Conservation (phyloP, 768 basidiomycete genomes). For the Psilocybe azurescens region DNA sequence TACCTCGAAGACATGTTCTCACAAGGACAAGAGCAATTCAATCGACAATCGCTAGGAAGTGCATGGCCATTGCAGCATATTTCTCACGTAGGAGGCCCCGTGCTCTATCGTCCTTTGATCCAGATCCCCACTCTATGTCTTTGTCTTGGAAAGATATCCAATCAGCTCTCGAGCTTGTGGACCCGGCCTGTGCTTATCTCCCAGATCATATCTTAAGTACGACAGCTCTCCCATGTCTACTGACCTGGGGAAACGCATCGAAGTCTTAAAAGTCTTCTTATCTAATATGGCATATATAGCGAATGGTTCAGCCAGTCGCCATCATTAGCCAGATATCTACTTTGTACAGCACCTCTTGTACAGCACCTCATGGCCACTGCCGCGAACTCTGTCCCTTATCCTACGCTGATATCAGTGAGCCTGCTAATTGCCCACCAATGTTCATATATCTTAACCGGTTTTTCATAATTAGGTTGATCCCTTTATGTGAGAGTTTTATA, state of each 20-base stretch:
- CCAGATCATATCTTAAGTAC: too few species aligned
- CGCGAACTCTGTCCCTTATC: conserved; percentile 65
- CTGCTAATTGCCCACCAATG: background rate
- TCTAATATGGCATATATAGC: conserved; percentile 13
- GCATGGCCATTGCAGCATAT: too few species aligned
- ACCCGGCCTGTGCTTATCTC: too few species aligned
- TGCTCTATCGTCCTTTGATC: background rate
- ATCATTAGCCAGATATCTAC: too few species aligned
- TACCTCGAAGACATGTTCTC: too few species aligned
- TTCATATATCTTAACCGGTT: background rate
- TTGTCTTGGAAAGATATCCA: too few species aligned
- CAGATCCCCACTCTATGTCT: too few species aligned
- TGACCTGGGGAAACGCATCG: too few species aligned
- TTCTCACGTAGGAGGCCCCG: background rate
- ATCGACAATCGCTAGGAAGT: too few species aligned
- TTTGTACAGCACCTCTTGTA: background rate
- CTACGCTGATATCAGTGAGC: conserved; percentile 60
- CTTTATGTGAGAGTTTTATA: conserved; percentile 55
- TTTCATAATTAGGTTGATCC: conserved; percentile 61
- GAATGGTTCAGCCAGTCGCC: background rate
- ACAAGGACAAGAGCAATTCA: too few species aligned
- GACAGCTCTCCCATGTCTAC: too few species aligned
- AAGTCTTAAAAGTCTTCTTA: background rate
- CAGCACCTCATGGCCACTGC: conserved; percentile 54
- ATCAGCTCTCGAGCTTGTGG: too few species aligned